Percentiles rank a stretch among this genome's conserved stretches.
Evolutionary conservation across 495 filamentous ascomycete genomes (phyloP).

Genomic region (Penicillium samsonianum): DNA sequence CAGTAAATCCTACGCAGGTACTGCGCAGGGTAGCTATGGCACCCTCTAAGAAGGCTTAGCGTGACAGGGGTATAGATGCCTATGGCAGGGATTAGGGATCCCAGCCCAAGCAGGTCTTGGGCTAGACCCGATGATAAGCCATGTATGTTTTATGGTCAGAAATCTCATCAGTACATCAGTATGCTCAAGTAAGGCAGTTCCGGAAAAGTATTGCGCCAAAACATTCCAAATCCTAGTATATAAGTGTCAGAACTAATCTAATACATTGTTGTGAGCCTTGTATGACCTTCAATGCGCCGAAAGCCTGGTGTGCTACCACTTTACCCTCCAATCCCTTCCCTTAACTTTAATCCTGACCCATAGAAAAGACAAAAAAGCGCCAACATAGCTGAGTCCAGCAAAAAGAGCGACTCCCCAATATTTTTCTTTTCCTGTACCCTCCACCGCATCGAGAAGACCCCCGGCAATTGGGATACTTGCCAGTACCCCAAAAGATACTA

Average conservation of each 20-base stretch:
- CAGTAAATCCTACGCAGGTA: neutral
- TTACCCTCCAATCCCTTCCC: neutral
- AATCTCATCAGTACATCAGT: neutral
- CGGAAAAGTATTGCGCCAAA: neutral
- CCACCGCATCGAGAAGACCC: neutral
- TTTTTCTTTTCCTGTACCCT: neutral
- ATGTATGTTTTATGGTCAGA: neutral
- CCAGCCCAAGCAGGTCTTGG: neutral
- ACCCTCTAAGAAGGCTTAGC: neutral
- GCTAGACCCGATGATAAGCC: neutral
- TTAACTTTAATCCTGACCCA: neutral
- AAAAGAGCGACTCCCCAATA: neutral
- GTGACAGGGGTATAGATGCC: neutral
- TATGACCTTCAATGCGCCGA: neutral
- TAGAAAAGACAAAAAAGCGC: neutral
- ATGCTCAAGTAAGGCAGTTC: neutral
- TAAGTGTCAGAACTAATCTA: neutral
- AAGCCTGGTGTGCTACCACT: neutral
- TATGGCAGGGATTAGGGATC: neutral
- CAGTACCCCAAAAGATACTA: neutral
- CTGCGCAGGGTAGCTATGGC: neutral
- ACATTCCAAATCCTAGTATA: neutral
- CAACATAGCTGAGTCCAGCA: neutral
- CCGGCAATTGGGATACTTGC: neutral
- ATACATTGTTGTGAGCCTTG: neutral